A percentile compares a stretch with the other conserved stretches of the same genome.
phyloP scores from a whole-genome alignment of 2,329 filamentous ascomycete genomes.

The Trichoderma atroviride region DNA sequence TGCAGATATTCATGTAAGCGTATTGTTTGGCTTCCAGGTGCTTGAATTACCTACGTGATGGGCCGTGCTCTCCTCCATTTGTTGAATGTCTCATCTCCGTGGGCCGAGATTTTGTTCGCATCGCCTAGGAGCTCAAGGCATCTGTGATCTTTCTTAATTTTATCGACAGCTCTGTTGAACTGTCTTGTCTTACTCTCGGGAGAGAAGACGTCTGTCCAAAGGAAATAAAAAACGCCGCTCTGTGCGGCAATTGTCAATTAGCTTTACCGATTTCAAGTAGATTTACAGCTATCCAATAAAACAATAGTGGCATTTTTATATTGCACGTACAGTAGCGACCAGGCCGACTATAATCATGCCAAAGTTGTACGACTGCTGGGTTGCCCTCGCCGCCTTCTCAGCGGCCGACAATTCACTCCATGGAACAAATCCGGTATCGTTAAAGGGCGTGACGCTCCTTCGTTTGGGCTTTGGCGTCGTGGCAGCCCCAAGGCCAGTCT shows the following conservation, averaged over 20 bases:
- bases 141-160: conserved; percentile 70
- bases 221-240: conserved; percentile 75
- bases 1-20: conserved; percentile 34
- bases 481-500: conserved; percentile 49
- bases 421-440: conserved; percentile 79
- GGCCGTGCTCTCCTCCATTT: conserved; percentile 74
- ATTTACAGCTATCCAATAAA: not conserved
- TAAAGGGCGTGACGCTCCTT: conserved; percentile 77
- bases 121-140: conserved; percentile 77
- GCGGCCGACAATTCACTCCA: conserved; percentile 75
- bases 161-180: conserved; percentile 84
- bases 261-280: not conserved
- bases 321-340: conserved; percentile 65
- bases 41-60: conserved; percentile 52
- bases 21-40: not conserved
- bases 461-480: conserved; percentile 52
- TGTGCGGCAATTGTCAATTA: conserved; percentile 39
- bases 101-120: conserved; percentile 72
- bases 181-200: conserved; percentile 82
- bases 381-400: conserved; percentile 83
- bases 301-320: not conserved
- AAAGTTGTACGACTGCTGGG: conserved; percentile 90
- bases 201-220: conserved; percentile 83
- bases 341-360: conserved; percentile 74
- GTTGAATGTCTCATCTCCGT: conserved; percentile 78